Conservation (phyloP, 176 grass and related monocot species). For the Themeda triandra region DNA sequence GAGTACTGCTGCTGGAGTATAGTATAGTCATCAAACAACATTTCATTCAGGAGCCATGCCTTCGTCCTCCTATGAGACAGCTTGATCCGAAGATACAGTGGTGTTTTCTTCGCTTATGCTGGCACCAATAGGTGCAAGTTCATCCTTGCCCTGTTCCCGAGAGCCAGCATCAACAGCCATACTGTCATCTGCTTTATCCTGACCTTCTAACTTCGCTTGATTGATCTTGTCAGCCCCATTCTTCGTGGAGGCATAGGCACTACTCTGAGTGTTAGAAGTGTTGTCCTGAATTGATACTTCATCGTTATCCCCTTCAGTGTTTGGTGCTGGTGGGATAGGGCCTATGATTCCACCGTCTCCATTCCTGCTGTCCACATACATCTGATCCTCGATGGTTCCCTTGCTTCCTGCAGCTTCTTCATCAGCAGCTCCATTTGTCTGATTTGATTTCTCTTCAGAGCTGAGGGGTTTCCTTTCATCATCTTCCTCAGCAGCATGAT, state of each 20-base stretch:
- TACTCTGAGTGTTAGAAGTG: neutral
- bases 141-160: neutral
- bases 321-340: slow-evolving; percentile 9
- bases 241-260: neutral
- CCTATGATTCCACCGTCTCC: slow-evolving; percentile 23
- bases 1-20: neutral
- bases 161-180: neutral
- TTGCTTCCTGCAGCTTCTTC: slow-evolving; percentile 26
- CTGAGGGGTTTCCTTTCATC: neutral
- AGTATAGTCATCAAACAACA: neutral
- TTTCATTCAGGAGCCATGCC: slow-evolving; percentile 2
- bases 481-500: slow-evolving; percentile 22
- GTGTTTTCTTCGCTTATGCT: neutral
- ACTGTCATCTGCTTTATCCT: neutral
- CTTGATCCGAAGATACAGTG: neutral
- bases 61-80: neutral
- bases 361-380: slow-evolving; percentile 23
- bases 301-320: neutral
- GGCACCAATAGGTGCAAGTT: neutral
- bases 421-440: neutral
- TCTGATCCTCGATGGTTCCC: neutral
- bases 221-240: neutral
- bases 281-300: neutral
- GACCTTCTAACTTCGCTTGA: neutral
- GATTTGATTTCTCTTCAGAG: slow-evolving; percentile 13